A percentile compares a stretch with the other conserved stretches of the same genome.
Conservation (phyloP, 176 grass and related monocot genomes). For the Oropetium thomaeum region DNA sequence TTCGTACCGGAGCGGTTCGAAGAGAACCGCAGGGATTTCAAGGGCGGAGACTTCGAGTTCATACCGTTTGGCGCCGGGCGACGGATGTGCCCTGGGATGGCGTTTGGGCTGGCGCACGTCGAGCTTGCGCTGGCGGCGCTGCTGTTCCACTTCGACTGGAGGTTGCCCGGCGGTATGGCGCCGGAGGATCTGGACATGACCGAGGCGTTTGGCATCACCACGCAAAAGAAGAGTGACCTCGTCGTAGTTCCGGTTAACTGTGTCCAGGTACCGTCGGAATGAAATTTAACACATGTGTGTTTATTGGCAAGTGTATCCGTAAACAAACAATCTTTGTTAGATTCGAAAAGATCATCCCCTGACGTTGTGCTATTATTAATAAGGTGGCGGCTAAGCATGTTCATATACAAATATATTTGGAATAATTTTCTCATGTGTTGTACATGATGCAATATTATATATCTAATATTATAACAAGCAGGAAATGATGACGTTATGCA, state of each 20-base stretch:
- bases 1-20: slow-evolving; percentile 55
- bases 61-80: slow-evolving; percentile 43
- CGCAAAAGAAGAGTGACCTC: background rate
- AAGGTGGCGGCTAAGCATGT: too few species aligned
- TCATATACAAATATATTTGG: too few species aligned
- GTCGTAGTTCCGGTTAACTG: background rate
- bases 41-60: slow-evolving; percentile 45
- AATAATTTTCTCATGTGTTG: too few species aligned
- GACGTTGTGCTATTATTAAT: too few species aligned
- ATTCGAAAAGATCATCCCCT: too few species aligned
- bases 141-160: slow-evolving; percentile 57
- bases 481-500: too few species aligned
- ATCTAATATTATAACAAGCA: too few species aligned
- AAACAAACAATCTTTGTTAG: too few species aligned
- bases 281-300: too few species aligned
- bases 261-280: background rate
- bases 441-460: too few species aligned
- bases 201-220: slow-evolving; percentile 20
- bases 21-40: slow-evolving; percentile 13
- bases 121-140: slow-evolving; percentile 48
- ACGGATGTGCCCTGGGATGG: slow-evolving; percentile 50
- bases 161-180: background rate
- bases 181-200: slow-evolving; percentile 40
- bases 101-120: slow-evolving; percentile 43
- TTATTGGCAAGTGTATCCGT: too few species aligned